These are phyloP conservation scores for Tulasnella sp. DNA, from an alignment of 768 basidiomycete genomes.

Conservation along the genomic window DNA sequence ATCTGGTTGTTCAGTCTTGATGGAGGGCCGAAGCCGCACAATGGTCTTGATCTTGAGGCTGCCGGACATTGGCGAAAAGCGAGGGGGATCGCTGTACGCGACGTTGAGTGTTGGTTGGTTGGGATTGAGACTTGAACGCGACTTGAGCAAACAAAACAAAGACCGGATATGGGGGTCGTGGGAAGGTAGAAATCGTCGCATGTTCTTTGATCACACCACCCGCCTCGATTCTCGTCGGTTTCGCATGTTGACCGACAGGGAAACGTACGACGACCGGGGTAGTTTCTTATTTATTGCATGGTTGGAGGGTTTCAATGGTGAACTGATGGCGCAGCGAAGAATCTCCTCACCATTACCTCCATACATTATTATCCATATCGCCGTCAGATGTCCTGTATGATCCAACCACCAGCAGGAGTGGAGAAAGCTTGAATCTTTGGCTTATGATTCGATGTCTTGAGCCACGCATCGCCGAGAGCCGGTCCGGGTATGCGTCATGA, in stretches of 20 bases:
- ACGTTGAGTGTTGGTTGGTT: slow-evolving; percentile 15
- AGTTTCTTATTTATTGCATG: too few species aligned
- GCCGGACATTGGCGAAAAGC: slow-evolving; percentile 2
- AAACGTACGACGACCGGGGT: too few species aligned
- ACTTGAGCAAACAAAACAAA: slow-evolving; percentile 8
- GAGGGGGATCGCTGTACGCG: background rate
- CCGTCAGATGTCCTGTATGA: too few species aligned
- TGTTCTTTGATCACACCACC: background rate
- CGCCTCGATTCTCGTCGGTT: background rate
- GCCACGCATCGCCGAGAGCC: too few species aligned
- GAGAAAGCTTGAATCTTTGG: too few species aligned
- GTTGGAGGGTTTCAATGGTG: too few species aligned
- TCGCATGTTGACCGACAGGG: background rate
- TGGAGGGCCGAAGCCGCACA: slow-evolving; percentile 17
- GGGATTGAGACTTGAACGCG: slow-evolving; percentile 13
- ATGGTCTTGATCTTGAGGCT: slow-evolving; percentile 34
- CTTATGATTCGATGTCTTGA: too few species aligned
- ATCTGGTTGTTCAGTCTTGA: slow-evolving; percentile 16
- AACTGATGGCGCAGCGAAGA: too few species aligned
- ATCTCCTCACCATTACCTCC: too few species aligned
- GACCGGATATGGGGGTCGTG: background rate
- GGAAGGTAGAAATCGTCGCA: background rate
- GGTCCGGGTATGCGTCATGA: too few species aligned
- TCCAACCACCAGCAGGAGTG: too few species aligned
- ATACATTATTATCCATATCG: too few species aligned